phyloP scores from a whole-genome alignment of 1,139 yeast species.

The Pichia terricola region DNA sequence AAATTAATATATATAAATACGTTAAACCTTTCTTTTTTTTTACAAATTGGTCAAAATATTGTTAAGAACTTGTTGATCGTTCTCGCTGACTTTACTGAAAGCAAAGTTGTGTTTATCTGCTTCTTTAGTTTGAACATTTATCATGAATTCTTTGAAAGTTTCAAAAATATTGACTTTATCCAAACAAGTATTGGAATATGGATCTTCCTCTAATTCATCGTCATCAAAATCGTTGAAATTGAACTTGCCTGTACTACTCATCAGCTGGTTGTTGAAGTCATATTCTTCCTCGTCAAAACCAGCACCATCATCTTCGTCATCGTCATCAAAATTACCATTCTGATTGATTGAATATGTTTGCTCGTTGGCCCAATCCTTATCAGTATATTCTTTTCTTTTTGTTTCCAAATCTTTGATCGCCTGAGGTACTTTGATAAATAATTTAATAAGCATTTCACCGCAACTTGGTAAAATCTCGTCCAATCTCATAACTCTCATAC shows the following conservation, averaged over 20 bases:
- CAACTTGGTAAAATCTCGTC: conserved; percentile 29
- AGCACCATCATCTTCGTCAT: conserved; percentile 28
- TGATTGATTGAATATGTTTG: conserved; percentile 22
- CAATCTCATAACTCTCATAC: conserved; percentile 20
- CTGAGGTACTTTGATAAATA: conserved; percentile 54
- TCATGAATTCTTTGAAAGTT: conserved; percentile 36
- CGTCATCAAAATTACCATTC: conserved; percentile 30
- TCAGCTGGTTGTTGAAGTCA: conserved; percentile 16
- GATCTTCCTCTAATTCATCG: conserved; percentile 58
- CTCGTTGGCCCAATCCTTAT: conserved; percentile 24
- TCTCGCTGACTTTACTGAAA: conserved; percentile 6
- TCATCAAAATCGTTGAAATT: conserved; percentile 13
- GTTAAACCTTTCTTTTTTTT: not conserved
- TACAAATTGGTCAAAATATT: conserved; percentile 7
- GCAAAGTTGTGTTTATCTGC: conserved; percentile 24
- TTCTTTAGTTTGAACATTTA: conserved; percentile 29
- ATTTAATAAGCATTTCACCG: conserved; percentile 37
- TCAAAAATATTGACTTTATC: conserved; percentile 62
- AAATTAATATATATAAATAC: too few relatives aligned
- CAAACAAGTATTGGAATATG: conserved; percentile 66
- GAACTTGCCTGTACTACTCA: conserved; percentile 7
- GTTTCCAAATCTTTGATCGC: conserved; percentile 62
- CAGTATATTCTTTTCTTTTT: conserved; percentile 45
- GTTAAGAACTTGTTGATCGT: conserved; percentile 4
- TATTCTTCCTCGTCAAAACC: conserved; percentile 17